Base-by-base conservation (phyloP, 2,329 filamentous ascomycete species). In the Dactylonectria estremocensis region DNA sequence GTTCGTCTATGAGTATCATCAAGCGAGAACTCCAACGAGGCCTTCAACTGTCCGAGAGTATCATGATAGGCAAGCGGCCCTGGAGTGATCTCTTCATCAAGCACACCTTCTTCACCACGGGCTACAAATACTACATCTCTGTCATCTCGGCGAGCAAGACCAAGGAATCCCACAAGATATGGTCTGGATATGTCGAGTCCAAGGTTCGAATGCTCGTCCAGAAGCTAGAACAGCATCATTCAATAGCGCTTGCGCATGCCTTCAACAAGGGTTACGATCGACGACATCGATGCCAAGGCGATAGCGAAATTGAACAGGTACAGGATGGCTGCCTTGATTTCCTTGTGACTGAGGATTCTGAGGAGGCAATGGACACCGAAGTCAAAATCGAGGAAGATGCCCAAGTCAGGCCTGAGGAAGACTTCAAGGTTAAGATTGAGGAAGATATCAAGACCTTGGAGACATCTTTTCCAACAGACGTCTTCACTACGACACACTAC, bases 101-200 rank as follows among this genome's bases (percentile, higher is more conserved):
- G 75, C 95, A 98, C 81, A 93, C 91, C 0, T 99, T 99, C 81
- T 99, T 99, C 82, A 97, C 95, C 0, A 82, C 90, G 45, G 95
- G 93, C 71, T 97, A 97, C 85, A 97, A 97, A 80, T 98, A 98
- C 80, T 99, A 98, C 79, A 90, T 99, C 61, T 94, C 92, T 59
- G 92, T 99, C 64, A 92, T 95, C 55, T 90, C 94, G 16, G 92
- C 94, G 1, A 95, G 94, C 79, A 93, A 89, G 67, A 93, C 91
- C 35, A 95, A 95, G 78, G 94, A 97, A 74, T 90, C 92, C 1
- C 93, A 97, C 77, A 91, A 94, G 61, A 88, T 92, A 2, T 98
- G 95, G 94, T 94, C 93, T 18, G 96, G 96, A 45, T 90, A 95
- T 59, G 94, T 99, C 4, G 94, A 98, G 80, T 98, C 96, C 16